Base-by-base conservation (phyloP, 2,329 filamentous ascomycete genomes). In the Alternaria brassicae region DNA sequence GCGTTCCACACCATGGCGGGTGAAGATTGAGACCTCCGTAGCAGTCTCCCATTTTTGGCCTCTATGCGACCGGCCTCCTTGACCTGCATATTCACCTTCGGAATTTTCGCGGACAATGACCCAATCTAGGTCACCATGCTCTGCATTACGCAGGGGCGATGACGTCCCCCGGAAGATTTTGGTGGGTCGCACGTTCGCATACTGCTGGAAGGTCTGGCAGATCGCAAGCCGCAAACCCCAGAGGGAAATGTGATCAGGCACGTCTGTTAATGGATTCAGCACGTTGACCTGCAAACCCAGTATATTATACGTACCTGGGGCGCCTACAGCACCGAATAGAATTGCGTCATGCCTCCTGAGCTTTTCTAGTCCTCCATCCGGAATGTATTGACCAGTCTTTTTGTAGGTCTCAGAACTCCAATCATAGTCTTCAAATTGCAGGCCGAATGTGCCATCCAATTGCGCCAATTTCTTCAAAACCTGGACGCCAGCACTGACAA, bases 321-420 rank as follows among this genome's bases (percentile, higher is more conserved):
- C 86, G 12, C 88, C 88, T 5, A 90, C 88, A 6, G 88, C 87
- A 13, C 88, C 88, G 61, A 91, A 90, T 42, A 89, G 83, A 54
- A 90, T 88, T 2, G 88, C 88, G 69, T 91, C 85, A 64, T 88
- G 87, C 53, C 80, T 81, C 63, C 81, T 81, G 21, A 91, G 77
- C 6, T 80, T 80, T 8, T 87, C 83, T 1, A 88, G 78, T 1
- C 85, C 87, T 30, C 83, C 86, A 21, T 86, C 83, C 0, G 87
- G 86, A 8, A 89, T 88, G 69, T 89, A 91, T 64, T 85, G 83
- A 2, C 89, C 89, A 0, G 84, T 88, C 71, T 84, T 83, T 72
- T 88, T 88, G 76, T 88, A 91, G 0, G 83, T 86, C 15, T 88
- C 85, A 0, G 86, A 89, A 65, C 85, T 87, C 88, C 88, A 91